Evolutionary conservation across 1,284 basidiomycete species (phyloP), one percentile per base, ranked within the genome.

Genomic region (Cutaneotrichosporon mucoides): DNA sequence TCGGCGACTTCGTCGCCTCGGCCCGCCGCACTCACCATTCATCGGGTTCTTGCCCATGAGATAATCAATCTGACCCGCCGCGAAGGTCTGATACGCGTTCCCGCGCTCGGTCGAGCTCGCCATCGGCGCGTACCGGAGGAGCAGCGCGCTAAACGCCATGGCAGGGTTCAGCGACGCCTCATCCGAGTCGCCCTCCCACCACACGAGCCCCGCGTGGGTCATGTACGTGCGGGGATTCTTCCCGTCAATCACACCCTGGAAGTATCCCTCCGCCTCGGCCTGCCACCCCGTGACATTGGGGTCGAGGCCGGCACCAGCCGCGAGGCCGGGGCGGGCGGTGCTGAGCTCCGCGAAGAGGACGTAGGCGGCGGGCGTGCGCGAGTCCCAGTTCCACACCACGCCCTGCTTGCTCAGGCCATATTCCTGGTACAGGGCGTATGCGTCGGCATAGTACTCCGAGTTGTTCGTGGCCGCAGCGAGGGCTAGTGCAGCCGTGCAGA

Each of bases 331-430:
- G 52, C 78, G 70, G 12, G 76, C 71, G 33, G 72, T 62, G 1
- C 79, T 72, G 7, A 79, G 61, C 65, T 83, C 80, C 1, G 76
- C 73, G 55, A 89, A 89, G 10, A 95, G 78, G 15, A 95, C 83
- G 45, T 86, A 84, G 0, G 90, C 72, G 1, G 87, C 90, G 3
- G 90, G 87, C 0, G 83, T 83, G 73, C 90, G 89, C 2, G 85
- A 84, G 71, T 94, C 92, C 92, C 93, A 96, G 72, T 94, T 93
- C 79, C 93, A 89, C 6, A 88, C 86, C 5, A 80, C 76, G 55
- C 86, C 79, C 42, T 84, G 78, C 5, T 78, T 70, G n/a, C n/a
- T n/a, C n/a, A n/a, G n/a, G n/a, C n/a, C n/a, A n/a, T n/a, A n/a
- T n/a, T n/a, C n/a, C n/a, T n/a, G n/a, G 73, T 88, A 92, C 69